phyloP scores from a whole-genome alignment of 2,329 filamentous ascomycete genomes.

The Cercospora zeina region DNA sequence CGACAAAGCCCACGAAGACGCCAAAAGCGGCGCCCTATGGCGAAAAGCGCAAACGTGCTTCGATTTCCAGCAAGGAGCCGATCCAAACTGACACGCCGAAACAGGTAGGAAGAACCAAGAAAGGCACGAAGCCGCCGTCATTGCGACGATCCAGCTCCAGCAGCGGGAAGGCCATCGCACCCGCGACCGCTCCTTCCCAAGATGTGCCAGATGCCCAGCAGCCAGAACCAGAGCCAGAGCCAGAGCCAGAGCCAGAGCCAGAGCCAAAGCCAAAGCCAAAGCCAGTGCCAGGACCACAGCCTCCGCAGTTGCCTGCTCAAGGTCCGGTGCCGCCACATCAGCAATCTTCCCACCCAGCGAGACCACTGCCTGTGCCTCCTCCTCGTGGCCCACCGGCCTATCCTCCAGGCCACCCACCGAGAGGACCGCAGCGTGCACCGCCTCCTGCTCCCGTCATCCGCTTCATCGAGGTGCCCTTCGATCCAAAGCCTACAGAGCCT shows the following conservation, averaged over 20 bases:
- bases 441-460: slow-evolving; percentile 27
- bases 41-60: slow-evolving; percentile 16
- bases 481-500: slow-evolving; percentile 23
- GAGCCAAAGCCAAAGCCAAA: slow-evolving; percentile 1
- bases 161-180: slow-evolving; percentile 9
- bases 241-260: neutral
- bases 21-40: neutral
- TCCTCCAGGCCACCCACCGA: slow-evolving; percentile 17
- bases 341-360: neutral
- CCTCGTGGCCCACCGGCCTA: slow-evolving; percentile 13
- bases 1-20: slow-evolving; percentile 12
- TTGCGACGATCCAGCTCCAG: slow-evolving; percentile 8
- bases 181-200: slow-evolving; percentile 6
- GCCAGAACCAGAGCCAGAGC: neutral
- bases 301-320: slow-evolving; percentile 3
- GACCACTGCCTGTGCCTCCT: slow-evolving; percentile 7
- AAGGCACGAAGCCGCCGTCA: slow-evolving; percentile 5
- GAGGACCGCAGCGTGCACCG: slow-evolving; percentile 14
- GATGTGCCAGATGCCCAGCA: slow-evolving; percentile 11
- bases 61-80: slow-evolving; percentile 46
- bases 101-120: slow-evolving; percentile 12
- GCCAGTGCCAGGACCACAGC: neutral
- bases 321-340: neutral
- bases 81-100: slow-evolving; percentile 40
- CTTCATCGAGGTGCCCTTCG: slow-evolving; percentile 26